phyloP scores from a whole-genome alignment of 176 grass and related monocot genomes.

The Coix lacrymajobi region DNA sequence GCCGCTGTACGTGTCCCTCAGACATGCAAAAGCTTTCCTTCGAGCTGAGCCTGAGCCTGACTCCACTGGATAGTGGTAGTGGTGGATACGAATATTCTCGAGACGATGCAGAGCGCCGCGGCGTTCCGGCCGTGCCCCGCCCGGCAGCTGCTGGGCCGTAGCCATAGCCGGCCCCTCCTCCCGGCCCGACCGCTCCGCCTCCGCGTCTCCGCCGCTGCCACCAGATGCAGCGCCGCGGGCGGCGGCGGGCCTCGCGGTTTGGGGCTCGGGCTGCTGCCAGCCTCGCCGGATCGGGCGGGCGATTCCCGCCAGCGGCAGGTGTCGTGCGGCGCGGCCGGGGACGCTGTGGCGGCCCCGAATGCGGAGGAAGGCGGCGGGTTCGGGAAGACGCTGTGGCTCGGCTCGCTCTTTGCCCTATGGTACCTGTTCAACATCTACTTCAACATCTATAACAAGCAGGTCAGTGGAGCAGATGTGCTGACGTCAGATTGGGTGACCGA shows the following conservation, averaged over 20 bases:
- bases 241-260: neutral
- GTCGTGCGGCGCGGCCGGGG: neutral
- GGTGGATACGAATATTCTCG: too few species aligned
- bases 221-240: neutral
- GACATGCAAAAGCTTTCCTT: too few species aligned
- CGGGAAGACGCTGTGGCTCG: conserved; percentile 44
- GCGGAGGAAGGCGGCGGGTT: conserved; percentile 5
- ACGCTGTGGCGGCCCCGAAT: neutral
- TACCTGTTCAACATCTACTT: conserved; percentile 85
- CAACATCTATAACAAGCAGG: conserved; percentile 89
- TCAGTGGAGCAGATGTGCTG: neutral
- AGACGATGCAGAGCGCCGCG: conserved; percentile 46
- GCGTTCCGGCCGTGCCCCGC: conserved; percentile 33
- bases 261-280: conserved; percentile 5
- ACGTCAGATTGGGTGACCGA: neutral
- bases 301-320: conserved; percentile 1
- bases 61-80: too few species aligned
- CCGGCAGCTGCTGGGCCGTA: neutral
- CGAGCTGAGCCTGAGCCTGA: too few species aligned
- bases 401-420: conserved; percentile 54
- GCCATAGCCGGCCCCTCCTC: neutral
- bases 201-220: neutral
- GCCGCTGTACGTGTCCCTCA: too few species aligned
- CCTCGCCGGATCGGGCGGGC: neutral
- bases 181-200: neutral